Percentiles rank a stretch among this genome's conserved stretches.
Conservation (phyloP, 2,329 filamentous ascomycete genomes). For the Cordyceps javanica region DNA sequence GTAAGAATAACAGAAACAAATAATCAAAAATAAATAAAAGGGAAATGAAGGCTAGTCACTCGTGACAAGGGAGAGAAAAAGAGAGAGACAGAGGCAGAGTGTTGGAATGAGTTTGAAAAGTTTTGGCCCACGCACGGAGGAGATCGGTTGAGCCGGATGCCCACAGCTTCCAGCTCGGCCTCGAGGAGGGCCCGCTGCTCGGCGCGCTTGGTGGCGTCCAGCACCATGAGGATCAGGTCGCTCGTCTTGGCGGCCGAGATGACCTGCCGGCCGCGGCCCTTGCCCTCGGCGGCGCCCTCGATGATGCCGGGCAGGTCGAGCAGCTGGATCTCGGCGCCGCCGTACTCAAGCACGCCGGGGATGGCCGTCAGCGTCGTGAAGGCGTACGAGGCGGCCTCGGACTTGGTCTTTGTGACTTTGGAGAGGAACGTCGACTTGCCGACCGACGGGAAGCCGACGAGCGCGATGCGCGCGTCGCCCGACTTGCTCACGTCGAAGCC, state of each 20-base stretch:
- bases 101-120: too few species aligned
- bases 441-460: constrained; percentile 98
- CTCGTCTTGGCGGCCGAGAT: constrained; percentile 98
- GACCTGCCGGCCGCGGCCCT: constrained; percentile 90
- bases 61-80: not conserved
- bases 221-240: constrained; percentile 91
- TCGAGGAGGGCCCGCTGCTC: constrained; percentile 89
- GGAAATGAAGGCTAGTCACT: too few species aligned
- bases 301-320: constrained; percentile 98
- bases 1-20: not conserved
- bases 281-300: constrained; percentile 91
- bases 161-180: constrained; percentile 88
- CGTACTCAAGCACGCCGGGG: constrained; percentile 94
- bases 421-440: constrained; percentile 99
- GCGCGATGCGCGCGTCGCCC: constrained; percentile 90
- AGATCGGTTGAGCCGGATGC: constrained; percentile 85
- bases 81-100: too few species aligned
- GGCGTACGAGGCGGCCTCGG: constrained; percentile 90
- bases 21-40: not conserved
- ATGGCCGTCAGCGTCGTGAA: constrained; percentile 98
- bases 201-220: constrained; percentile 93
- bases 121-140: constrained; percentile 74
- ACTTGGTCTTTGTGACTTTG: constrained; percentile 96
- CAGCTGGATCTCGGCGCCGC: constrained; percentile 95
- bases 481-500: constrained; percentile 95